A percentile compares a stretch with the other conserved stretches of the same genome.
Evolutionary conservation across 2,329 filamentous ascomycete species (phyloP).

Genomic region (Neopestalotiopsis rosae): DNA sequence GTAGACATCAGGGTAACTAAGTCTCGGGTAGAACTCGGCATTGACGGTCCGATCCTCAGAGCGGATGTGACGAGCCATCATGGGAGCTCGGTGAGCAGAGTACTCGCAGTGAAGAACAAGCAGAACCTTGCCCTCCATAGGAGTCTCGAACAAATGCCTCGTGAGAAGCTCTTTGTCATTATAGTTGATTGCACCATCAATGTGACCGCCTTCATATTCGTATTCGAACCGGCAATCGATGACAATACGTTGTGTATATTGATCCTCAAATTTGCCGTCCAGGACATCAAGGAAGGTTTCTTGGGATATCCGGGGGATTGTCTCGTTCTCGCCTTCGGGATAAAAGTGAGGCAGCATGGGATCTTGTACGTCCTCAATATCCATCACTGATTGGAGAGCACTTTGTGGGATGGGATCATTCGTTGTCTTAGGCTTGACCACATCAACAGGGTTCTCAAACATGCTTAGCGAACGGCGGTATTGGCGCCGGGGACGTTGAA

Average conservation of each 20-base stretch:
- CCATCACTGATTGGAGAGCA: slow-evolving; percentile 76
- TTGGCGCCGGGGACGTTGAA: slow-evolving; percentile 81
- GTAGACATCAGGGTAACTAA: slow-evolving; percentile 97
- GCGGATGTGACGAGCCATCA: slow-evolving; percentile 94
- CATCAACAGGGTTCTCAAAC: slow-evolving; percentile 91
- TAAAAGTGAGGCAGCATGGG: slow-evolving; percentile 85
- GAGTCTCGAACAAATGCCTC: slow-evolving; percentile 74
- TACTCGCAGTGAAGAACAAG: slow-evolving; percentile 98
- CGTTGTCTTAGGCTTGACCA: slow-evolving; percentile 80
- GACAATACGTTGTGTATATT: slow-evolving; percentile 82
- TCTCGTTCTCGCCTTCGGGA: slow-evolving; percentile 79
- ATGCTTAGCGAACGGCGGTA: slow-evolving; percentile 94
- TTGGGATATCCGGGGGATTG: slow-evolving; percentile 84
- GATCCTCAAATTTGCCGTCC: slow-evolving; percentile 78
- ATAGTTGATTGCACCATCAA: slow-evolving; percentile 91
- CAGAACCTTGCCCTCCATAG: slow-evolving; percentile 73
- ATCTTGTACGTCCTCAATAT: slow-evolving; percentile 77
- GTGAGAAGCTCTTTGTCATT: slow-evolving; percentile 93
- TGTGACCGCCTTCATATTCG: slow-evolving; percentile 96
- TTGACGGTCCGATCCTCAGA: slow-evolving; percentile 87
- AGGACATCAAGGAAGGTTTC: slow-evolving; percentile 85
- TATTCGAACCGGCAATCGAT: slow-evolving; percentile 99
- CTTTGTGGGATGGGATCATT: slow-evolving; percentile 59
- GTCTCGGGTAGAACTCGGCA: slow-evolving; percentile 80
- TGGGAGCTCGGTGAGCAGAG: slow-evolving; percentile 91